Evolutionary conservation across 257 asterid species (phyloP), one percentile per base, ranked within the genome.

Genomic region (Petunia secreta): DNA sequence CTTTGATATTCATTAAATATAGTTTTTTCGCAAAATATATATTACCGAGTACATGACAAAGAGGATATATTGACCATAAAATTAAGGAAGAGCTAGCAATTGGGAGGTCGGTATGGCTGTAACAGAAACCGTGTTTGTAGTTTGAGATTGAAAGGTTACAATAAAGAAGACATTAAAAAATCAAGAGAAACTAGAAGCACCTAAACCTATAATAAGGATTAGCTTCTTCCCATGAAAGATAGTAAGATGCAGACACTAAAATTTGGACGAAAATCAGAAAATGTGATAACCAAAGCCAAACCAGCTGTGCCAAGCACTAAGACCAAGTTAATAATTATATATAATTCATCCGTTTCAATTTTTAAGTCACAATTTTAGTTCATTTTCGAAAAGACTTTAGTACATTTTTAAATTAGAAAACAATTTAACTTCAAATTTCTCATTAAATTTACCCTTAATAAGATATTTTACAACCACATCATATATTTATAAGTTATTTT

Each of bases 181-280:
- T 58, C 36, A 1, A 16, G 25, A 59, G 10, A 16, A 16, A 59
- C 62, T n/a, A 59, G 4, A 25, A 59, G 37, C 9, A 59, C 36
- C 65, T 2, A 59, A 25, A 66, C 37, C 53, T 66, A 15, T 66
- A 66, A 40, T 13, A 14, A 25, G 34, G 54, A 41, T 41, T 38
- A 67, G 58, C 15, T 8, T 41, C 5, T 67, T n/a, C 38, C 75
- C 38, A 40, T 40, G 13, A 8, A 15, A 67, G 54, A 67, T 25
- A 25, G 25, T 25, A 25, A 25, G 25, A 25, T 25, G 25, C 25
- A 25, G 25, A 25, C 25, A 25, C 25, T 25, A 25, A 0, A 25
- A 25, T 67, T 67, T 67, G 5, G 75, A 8, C 13, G 43, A 41
- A 67, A 41, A 67, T n/a, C 15, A 67, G 75, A 67, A 67, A 67